A percentile compares a stretch with the other conserved stretches of the same genome.
Evolutionary conservation across 1,284 basidiomycete genomes (phyloP).

Genomic region (Boletellus deceptivus): DNA sequence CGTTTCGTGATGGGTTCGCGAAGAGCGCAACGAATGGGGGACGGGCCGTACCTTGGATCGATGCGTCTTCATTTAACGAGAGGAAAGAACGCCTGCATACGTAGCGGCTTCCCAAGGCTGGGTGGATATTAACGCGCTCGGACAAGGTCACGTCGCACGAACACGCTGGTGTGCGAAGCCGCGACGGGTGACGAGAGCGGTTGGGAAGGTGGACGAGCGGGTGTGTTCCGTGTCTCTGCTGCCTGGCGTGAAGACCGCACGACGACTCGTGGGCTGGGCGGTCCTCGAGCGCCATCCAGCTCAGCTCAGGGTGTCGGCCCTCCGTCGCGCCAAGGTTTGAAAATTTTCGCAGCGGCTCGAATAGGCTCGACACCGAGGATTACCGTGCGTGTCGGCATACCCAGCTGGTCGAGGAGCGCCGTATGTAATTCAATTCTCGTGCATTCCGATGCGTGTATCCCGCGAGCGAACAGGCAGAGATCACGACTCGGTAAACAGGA

Average conservation of each 20-base stretch:
- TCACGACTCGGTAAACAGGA: slow-evolving; percentile 17
- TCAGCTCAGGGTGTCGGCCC: slow-evolving; percentile 1
- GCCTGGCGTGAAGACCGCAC: neutral
- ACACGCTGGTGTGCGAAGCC: slow-evolving; percentile 18
- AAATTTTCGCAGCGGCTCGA: neutral
- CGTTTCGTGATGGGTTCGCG: slow-evolving; percentile 3
- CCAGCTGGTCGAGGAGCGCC: slow-evolving; percentile 2
- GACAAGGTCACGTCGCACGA: too few species aligned
- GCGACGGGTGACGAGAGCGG: slow-evolving; percentile 8
- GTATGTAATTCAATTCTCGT: slow-evolving; percentile 16
- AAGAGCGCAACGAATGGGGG: too few species aligned
- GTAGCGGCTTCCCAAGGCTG: too few species aligned
- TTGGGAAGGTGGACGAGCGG: neutral
- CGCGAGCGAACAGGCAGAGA: slow-evolving; percentile 20
- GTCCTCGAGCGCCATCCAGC: slow-evolving; percentile 1
- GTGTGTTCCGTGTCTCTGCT: too few species aligned
- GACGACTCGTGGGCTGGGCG: neutral
- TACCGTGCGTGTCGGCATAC: slow-evolving; percentile 16
- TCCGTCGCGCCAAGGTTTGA: too few species aligned
- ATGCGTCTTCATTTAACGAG: slow-evolving; percentile 19
- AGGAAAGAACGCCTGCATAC: neutral
- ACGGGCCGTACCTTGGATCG: slow-evolving; percentile 1
- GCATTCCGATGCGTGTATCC: slow-evolving; percentile 13
- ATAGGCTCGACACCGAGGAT: slow-evolving; percentile 1
- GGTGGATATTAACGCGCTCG: slow-evolving; percentile 7